Percentiles rank a stretch among this genome's conserved stretches.
These are phyloP conservation scores for Solanum hybrid DNA, from an alignment of 305 asterid genomes.

Conservation along the genomic window DNA sequence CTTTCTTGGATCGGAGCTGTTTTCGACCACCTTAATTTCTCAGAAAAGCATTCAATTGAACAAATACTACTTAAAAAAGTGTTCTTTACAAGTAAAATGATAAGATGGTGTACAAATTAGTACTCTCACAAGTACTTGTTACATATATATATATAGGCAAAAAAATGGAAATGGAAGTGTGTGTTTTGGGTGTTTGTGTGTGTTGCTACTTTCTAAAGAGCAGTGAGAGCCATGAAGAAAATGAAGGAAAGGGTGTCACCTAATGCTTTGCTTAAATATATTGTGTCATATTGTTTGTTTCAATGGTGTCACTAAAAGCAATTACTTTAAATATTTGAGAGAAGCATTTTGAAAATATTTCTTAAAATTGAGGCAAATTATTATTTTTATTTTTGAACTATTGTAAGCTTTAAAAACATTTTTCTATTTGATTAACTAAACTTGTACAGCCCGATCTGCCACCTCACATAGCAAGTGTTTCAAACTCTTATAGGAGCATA, in stretches of 20 bases:
- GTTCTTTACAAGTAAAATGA: background rate
- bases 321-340: background rate
- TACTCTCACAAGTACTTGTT: background rate
- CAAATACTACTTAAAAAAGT: background rate
- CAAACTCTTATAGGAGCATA: background rate
- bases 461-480: no score
- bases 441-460: rapidly evolving
- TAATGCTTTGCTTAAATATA: background rate
- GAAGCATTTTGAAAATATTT: background rate
- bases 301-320: background rate
- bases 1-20: background rate
- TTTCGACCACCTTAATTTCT: background rate
- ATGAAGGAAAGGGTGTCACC: background rate
- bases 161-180: background rate
- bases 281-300: background rate
- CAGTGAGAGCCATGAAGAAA: conserved; percentile 13
- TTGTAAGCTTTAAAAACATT: no score
- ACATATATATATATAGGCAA: background rate
- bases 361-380: no score
- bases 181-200: background rate
- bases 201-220: conserved; percentile 10
- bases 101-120: background rate
- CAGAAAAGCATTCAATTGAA: background rate
- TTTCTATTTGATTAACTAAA: no score
- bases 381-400: no score